Evolutionary conservation across 805 yeast genomes (phyloP).

Genomic region (Phaffomyces thermotolerans): DNA sequence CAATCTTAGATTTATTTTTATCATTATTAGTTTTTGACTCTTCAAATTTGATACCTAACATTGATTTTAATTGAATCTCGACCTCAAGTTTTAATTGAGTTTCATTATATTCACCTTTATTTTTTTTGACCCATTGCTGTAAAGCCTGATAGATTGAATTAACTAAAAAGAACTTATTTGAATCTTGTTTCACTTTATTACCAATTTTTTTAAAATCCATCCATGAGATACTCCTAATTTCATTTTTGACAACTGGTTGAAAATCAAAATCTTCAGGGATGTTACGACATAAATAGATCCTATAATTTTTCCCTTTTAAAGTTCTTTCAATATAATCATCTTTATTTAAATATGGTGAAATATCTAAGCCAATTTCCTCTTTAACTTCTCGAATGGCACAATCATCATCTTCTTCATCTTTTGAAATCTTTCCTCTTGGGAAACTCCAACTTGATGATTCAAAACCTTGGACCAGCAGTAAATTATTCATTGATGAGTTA

Average conservation of each 20-base stretch:
- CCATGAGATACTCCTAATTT: constrained; percentile 83
- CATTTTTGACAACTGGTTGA: constrained; percentile 79
- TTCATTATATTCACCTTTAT: constrained; percentile 43
- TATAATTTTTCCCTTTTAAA: constrained; percentile 74
- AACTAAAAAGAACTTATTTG: constrained; percentile 29
- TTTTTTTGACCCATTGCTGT: constrained; percentile 46
- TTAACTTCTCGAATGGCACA: constrained; percentile 90
- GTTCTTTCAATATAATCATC: constrained; percentile 76
- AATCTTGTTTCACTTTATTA: constrained; percentile 23
- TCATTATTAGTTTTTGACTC: no score
- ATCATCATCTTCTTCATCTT: constrained; percentile 78
- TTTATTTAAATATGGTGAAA: constrained; percentile 56
- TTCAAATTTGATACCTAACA: constrained; percentile 47
- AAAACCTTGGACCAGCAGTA: constrained; percentile 76
- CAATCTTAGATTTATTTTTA: constrained; percentile 32
- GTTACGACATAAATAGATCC: constrained; percentile 68
- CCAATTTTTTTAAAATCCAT: constrained; percentile 41
- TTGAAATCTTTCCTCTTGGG: constrained; percentile 94
- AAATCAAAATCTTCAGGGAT: constrained; percentile 75
- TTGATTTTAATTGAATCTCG: constrained; percentile 54
- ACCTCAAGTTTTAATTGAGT: constrained; percentile 55
- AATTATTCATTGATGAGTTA: constrained; percentile 59
- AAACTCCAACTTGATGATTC: constrained; percentile 87
- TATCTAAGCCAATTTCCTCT: constrained; percentile 93
- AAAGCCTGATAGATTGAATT: constrained; percentile 35